Evolutionary conservation across 78 protist genomes (phyloP), one percentile per base, ranked within the genome.

Genomic region (Planoprotostelium fungivorum): DNA sequence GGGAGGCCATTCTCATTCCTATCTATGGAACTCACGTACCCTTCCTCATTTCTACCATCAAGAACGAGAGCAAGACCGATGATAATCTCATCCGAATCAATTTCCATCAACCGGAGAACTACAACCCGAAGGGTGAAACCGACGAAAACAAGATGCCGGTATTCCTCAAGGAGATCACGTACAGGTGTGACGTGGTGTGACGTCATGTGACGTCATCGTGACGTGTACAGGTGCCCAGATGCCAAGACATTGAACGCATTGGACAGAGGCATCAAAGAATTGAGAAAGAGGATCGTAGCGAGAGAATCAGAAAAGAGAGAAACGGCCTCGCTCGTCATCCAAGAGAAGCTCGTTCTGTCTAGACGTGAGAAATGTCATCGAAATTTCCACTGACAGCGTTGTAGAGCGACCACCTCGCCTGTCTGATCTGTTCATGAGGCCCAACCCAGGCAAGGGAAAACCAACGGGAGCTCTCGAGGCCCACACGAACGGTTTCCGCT

Each of bases 401-500:
- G 5, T 36, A 28, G 96, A 91, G 38, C 90, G 88, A 28, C 34
- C 88, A 31, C 93, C 96, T 31, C 37, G 93, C 1, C 89, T 97
- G 73, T 34, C 90, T 37, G 95, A 96, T 36, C 89, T 96, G 0
- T 37, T n/a, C 31, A 83, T 94, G 28, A 92, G 97, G n/a, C 98
- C 99, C 34, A 88, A 88, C 34, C 31, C 95, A 1, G 23, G 90
- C 0, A 92, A 92, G 51, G 96, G 94, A n/a, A 87, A 90, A 63
- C 89, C 93, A 63, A 63, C 93, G 31, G 99, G 99, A 85, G n/a
- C 10, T 28, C 88, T 98, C 16, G 98, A 98, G 73, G 94, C 94
- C 9, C 99, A 98, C 91, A 86, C 39, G 29, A 98, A 98, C 88
- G 99, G 99, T 87, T 51, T 98, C 34, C 90, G 99, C 29, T 98